Conservation (phyloP, 106 monocot species). For the Narthecium ossifragum region DNA sequence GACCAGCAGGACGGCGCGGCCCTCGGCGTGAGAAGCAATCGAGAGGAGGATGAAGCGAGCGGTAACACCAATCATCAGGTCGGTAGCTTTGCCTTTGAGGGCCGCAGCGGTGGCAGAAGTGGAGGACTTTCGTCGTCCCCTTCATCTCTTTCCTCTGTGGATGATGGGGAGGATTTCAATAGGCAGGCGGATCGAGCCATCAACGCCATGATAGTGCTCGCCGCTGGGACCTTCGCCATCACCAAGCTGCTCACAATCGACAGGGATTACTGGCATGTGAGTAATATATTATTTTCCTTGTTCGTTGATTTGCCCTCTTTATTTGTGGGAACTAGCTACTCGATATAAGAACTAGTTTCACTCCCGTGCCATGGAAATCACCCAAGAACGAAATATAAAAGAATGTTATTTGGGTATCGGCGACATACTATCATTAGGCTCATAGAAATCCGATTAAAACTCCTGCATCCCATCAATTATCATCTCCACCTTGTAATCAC, state of each 20-base stretch:
- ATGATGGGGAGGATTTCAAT: slow-evolving; percentile 12
- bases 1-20: slow-evolving; percentile 21
- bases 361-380: no score
- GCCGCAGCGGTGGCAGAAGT: slow-evolving; percentile 13
- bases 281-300: slow-evolving; percentile 3
- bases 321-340: no score
- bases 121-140: slow-evolving; percentile 20
- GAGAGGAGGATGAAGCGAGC: slow-evolving; percentile 9
- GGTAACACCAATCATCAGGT: slow-evolving; percentile 16
- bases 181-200: slow-evolving; percentile 54
- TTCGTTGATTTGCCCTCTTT: no score
- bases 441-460: no score
- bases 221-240: slow-evolving; percentile 75
- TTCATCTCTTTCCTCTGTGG: background rate
- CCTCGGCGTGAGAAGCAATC: background rate
- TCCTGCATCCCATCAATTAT: no score
- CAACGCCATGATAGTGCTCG: slow-evolving; percentile 81
- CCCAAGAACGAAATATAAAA: no score
- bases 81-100: slow-evolving; percentile 37
- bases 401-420: no score
- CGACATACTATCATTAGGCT: no score
- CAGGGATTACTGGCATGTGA: slow-evolving; percentile 88
- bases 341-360: no score
- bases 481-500: no score
- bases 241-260: slow-evolving; percentile 90